These are phyloP conservation scores for Actinidia polygama DNA, from an alignment of 179 eudicot genomes.

Conservation along the genomic window DNA sequence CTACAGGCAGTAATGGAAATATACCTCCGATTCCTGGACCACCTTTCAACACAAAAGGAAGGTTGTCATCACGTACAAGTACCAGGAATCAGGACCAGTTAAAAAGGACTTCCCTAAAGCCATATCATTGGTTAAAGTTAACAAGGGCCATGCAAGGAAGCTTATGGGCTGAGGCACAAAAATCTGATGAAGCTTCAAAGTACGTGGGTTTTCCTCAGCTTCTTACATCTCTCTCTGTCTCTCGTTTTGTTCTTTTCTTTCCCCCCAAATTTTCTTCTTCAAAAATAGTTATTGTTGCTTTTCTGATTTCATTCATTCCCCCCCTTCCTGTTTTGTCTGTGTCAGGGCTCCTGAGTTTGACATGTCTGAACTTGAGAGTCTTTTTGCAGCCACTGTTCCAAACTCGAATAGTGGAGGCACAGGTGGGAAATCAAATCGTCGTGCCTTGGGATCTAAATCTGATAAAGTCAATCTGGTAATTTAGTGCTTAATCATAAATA, in stretches of 20 bases:
- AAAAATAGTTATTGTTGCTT: neutral
- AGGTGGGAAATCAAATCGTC: slow-evolving; percentile 55
- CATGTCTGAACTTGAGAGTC: slow-evolving; percentile 82
- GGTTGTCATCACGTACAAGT: slow-evolving; percentile 40
- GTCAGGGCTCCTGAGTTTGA: slow-evolving; percentile 84
- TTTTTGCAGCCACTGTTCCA: slow-evolving; percentile 70
- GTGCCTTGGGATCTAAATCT: slow-evolving; percentile 59
- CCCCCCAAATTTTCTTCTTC: neutral
- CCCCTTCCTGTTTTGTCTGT: slow-evolving; percentile 15
- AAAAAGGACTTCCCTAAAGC: slow-evolving; percentile 64
- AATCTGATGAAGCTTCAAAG: slow-evolving; percentile 82
- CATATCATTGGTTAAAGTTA: slow-evolving; percentile 88
- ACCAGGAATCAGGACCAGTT: slow-evolving; percentile 48
- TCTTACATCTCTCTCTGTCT: neutral
- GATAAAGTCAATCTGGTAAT: slow-evolving; percentile 87
- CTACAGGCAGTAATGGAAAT: slow-evolving; percentile 45
- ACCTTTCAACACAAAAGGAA: slow-evolving; percentile 52
- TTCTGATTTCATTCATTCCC: neutral
- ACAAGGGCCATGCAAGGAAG: slow-evolving; percentile 88
- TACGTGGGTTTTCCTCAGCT: slow-evolving; percentile 21
- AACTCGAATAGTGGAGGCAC: slow-evolving; percentile 46
- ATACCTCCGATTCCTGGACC: slow-evolving; percentile 78
- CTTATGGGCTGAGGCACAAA: slow-evolving; percentile 92
- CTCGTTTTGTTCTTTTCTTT: neutral
- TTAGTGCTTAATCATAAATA: slow-evolving; percentile 1